phyloP scores from a whole-genome alignment of 2,329 filamentous ascomycete species.

The Xylaria sp. region DNA sequence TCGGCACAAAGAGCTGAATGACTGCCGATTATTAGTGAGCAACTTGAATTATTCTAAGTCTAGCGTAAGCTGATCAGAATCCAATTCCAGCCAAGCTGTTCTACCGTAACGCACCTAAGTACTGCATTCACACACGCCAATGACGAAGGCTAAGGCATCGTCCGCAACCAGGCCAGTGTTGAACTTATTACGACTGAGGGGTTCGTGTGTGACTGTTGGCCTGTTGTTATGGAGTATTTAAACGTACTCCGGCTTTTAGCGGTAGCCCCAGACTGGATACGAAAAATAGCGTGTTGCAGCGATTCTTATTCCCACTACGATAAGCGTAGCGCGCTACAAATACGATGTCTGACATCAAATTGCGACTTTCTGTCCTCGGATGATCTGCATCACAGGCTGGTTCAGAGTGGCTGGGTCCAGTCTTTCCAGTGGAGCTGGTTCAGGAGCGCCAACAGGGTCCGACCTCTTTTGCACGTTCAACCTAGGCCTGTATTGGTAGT shows the following conservation, averaged over 20 bases:
- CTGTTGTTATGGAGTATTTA: not conserved
- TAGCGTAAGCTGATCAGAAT: slow-evolving; percentile 28
- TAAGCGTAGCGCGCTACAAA: slow-evolving; percentile 12
- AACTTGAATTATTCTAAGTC: not conserved
- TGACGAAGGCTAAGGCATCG: not conserved
- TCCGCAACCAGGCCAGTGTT: not conserved
- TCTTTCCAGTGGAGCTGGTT: slow-evolving; percentile 14
- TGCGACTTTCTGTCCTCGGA: slow-evolving; percentile 21
- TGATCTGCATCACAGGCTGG: slow-evolving; percentile 20
- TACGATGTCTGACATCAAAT: slow-evolving; percentile 33
- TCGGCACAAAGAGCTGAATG: slow-evolving; percentile 21
- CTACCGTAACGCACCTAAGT: not conserved
- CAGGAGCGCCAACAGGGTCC: slow-evolving; percentile 16
- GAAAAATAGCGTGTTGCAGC: slow-evolving; percentile 5
- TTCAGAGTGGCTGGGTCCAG: slow-evolving; percentile 11
- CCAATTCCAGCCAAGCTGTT: not conserved
- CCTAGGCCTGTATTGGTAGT: slow-evolving; percentile 19
- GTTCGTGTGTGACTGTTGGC: not conserved
- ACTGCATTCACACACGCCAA: not conserved
- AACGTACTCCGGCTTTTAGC: not conserved
- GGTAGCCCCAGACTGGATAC: slow-evolving; percentile 23
- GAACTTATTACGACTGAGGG: not conserved
- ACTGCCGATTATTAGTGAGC: slow-evolving; percentile 6
- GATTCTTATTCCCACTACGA: slow-evolving; percentile 23
- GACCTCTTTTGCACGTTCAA: too few species aligned